Conservation (phyloP, 192 early-diverging fungal genomes). For the Thamnidium elegans region DNA sequence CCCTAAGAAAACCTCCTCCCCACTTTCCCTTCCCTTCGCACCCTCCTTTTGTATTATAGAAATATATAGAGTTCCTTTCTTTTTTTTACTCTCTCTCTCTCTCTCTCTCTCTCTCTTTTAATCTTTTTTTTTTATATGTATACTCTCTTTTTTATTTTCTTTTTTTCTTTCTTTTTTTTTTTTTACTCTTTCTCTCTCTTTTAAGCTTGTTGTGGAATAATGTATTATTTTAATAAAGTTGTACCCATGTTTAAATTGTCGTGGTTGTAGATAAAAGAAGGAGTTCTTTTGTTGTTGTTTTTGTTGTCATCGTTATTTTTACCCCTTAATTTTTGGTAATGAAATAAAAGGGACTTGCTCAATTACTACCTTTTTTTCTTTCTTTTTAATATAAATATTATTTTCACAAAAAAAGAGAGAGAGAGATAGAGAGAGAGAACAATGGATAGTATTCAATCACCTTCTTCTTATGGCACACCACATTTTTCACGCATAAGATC, state of each 20-base stretch:
- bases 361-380: constrained; percentile 4
- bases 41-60: constrained; percentile 2
- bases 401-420: neutral
- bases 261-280: no score
- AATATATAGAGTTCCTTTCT: constrained; percentile 1
- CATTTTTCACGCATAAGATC: constrained; percentile 19
- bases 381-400: neutral
- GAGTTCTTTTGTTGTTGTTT: no score
- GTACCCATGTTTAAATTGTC: no score
- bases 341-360: constrained; percentile 2
- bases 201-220: no score
- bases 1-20: constrained; percentile 12
- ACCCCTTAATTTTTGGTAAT: no score
- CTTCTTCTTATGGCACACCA: constrained; percentile 11
- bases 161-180: neutral
- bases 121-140: constrained; percentile 1
- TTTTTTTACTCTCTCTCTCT: neutral
- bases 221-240: no score
- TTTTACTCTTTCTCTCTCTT: no score
- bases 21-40: neutral
- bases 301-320: no score
- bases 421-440: neutral
- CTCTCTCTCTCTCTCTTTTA: neutral
- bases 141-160: neutral
- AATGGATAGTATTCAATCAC: constrained; percentile 17